Evolutionary conservation across 148 eudicot species (phyloP).

Genomic region (Persicaria maculosa): DNA sequence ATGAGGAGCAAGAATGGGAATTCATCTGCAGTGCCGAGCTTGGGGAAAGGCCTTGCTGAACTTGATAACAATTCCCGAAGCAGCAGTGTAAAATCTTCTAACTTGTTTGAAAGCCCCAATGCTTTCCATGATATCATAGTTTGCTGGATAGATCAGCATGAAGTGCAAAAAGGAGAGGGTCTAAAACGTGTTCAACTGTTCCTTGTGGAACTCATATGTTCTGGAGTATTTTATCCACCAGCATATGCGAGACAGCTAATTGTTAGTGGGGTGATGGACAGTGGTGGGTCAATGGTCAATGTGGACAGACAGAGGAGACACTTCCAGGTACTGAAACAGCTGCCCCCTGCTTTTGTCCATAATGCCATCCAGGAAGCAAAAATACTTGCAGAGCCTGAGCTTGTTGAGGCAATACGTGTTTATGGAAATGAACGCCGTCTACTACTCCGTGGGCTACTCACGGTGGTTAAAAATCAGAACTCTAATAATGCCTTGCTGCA

Average conservation of each 20-base stretch:
- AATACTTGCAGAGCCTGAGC: conserved; percentile 25
- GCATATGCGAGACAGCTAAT: conserved; percentile 80
- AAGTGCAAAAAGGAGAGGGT: conserved; percentile 64
- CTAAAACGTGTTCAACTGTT: conserved; percentile 71
- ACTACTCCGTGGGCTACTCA: conserved; percentile 49
- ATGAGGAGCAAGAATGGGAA: conserved; percentile 26
- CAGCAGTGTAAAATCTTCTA: conserved; percentile 30
- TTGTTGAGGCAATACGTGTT: conserved; percentile 50
- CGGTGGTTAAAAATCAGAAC: conserved; percentile 19
- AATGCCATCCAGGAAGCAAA: conserved; percentile 59
- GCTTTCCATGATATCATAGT: conserved; percentile 80
- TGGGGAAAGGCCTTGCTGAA: conserved; percentile 15
- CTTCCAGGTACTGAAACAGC: conserved; percentile 65
- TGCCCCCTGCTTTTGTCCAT: conserved; percentile 51
- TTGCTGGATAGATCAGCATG: conserved; percentile 96
- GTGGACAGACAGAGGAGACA: conserved; percentile 52
- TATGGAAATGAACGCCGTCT: conserved; percentile 80
- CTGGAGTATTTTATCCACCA: conserved; percentile 70
- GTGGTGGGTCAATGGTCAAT: conserved; percentile 35
- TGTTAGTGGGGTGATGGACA: conserved; percentile 79
- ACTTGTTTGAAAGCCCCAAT: conserved; percentile 73
- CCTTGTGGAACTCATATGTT: conserved; percentile 54
- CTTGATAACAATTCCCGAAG: conserved; percentile 15
- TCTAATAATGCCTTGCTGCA: conserved; percentile 22
- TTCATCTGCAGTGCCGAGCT: background rate